These are phyloP conservation scores for Monosporascus sp. DNA, from an alignment of 2,329 filamentous ascomycete species.

Conservation along the genomic window DNA sequence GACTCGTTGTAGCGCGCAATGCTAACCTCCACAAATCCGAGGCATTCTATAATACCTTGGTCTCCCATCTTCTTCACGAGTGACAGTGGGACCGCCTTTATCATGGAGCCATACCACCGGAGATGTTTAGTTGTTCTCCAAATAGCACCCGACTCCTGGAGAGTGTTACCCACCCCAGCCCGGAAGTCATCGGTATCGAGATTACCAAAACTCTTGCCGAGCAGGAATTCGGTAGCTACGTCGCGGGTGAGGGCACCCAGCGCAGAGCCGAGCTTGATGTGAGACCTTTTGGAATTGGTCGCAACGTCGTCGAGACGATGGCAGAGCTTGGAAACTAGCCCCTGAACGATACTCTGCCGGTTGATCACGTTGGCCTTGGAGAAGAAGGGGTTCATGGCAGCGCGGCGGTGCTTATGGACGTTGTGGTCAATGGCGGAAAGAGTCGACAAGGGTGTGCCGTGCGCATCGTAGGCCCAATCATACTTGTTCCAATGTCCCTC, in stretches of 20 bases:
- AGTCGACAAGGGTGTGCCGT: background rate
- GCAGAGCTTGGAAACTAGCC: background rate
- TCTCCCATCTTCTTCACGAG: background rate
- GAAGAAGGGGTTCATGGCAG: background rate
- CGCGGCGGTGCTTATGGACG: background rate
- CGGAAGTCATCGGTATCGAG: slow-evolving; percentile 1
- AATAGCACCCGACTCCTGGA: background rate
- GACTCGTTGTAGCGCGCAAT: background rate
- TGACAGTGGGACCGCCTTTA: background rate
- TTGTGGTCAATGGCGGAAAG: background rate
- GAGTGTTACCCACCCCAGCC: background rate
- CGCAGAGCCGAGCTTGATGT: background rate
- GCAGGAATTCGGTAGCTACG: background rate
- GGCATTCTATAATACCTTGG: background rate
- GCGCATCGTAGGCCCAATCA: background rate
- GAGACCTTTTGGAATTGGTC: background rate
- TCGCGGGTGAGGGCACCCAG: background rate
- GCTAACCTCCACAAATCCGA: background rate
- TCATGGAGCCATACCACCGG: background rate
- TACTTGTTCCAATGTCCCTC: too few species aligned
- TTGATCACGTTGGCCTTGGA: background rate
- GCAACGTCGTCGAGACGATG: background rate
- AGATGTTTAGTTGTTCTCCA: background rate
- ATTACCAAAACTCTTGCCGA: background rate
- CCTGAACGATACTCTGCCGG: background rate